A percentile compares a stretch with the other conserved stretches of the same genome.
phyloP scores from a whole-genome alignment of 2,329 filamentous ascomycete genomes.

The Pezicula neosporulosa region DNA sequence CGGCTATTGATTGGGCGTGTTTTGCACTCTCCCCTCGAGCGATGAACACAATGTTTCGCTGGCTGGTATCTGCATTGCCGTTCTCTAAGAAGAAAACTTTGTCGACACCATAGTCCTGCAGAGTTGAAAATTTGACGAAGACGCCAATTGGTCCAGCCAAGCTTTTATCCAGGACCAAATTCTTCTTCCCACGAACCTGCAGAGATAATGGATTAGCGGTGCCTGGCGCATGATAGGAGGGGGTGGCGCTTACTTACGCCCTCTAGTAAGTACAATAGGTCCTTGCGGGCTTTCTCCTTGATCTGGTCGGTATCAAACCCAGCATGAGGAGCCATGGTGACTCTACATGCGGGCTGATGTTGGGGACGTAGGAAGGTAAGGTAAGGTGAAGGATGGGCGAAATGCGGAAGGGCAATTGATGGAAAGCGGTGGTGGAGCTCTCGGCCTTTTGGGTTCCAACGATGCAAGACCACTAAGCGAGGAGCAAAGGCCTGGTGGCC shows the following conservation, averaged over 20 bases:
- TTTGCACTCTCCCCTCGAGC: constrained; percentile 84
- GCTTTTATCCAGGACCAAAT: constrained; percentile 87
- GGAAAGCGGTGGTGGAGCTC: not conserved
- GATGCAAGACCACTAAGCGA: constrained; percentile 8
- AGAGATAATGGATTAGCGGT: constrained; percentile 22
- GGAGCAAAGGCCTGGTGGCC: not conserved
- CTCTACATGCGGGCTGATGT: constrained; percentile 42
- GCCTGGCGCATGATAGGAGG: constrained; percentile 7
- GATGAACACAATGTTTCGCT: constrained; percentile 93
- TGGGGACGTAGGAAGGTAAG: not conserved
- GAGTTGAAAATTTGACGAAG: constrained; percentile 90
- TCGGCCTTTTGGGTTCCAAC: not conserved
- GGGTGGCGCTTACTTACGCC: constrained; percentile 65
- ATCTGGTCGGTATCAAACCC: constrained; percentile 74
- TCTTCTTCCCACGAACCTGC: constrained; percentile 98
- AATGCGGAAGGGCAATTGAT: not conserved
- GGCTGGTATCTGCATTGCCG: constrained; percentile 88
- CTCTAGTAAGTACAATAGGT: constrained; percentile 88
- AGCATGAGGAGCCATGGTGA: constrained; percentile 65
- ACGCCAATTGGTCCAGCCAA: constrained; percentile 86
- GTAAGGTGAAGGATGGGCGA: not conserved
- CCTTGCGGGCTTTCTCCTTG: constrained; percentile 78
- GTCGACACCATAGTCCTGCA: constrained; percentile 97
- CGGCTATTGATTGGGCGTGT: constrained; percentile 81
- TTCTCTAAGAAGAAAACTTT: constrained; percentile 98